Conservation (phyloP, 2,329 filamentous ascomycete genomes). For the Beauveria asiatica region DNA sequence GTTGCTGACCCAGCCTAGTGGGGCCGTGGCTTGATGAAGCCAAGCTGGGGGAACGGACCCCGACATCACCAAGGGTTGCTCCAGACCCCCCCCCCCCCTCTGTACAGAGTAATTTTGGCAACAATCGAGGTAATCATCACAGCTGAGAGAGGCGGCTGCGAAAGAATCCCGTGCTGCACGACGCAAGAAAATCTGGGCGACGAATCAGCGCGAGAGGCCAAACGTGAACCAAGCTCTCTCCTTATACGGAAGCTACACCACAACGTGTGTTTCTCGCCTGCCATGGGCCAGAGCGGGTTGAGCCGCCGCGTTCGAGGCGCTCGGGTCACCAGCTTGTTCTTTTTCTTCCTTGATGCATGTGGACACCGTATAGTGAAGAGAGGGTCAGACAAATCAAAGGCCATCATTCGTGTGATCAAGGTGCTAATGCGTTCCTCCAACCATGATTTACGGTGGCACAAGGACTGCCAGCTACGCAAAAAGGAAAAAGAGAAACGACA, state of each 20-base stretch:
- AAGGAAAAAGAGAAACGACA: background rate
- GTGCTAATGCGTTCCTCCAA: too few species aligned
- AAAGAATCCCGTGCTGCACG: background rate
- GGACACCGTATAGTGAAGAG: too few species aligned
- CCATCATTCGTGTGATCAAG: too few species aligned
- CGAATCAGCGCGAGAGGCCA: background rate
- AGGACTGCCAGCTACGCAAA: background rate
- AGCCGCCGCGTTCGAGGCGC: background rate
- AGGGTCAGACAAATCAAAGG: too few species aligned
- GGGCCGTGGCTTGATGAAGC: background rate
- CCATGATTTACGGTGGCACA: too few species aligned
- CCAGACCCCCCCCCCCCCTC: background rate
- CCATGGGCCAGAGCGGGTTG: background rate
- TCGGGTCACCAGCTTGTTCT: too few species aligned
- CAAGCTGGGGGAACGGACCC: conserved; percentile 5
- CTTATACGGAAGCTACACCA: background rate
- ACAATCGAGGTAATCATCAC: background rate
- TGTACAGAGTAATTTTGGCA: background rate
- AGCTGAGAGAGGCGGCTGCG: background rate
- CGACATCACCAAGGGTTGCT: background rate
- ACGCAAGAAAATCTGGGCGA: background rate
- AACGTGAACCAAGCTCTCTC: background rate
- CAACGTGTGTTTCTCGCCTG: background rate
- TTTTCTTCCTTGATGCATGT: too few species aligned
- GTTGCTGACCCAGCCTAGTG: background rate